Evolutionary conservation across 768 basidiomycete genomes (phyloP), one percentile per base, ranked within the genome.

Genomic region (Psilocybe azurescens): DNA sequence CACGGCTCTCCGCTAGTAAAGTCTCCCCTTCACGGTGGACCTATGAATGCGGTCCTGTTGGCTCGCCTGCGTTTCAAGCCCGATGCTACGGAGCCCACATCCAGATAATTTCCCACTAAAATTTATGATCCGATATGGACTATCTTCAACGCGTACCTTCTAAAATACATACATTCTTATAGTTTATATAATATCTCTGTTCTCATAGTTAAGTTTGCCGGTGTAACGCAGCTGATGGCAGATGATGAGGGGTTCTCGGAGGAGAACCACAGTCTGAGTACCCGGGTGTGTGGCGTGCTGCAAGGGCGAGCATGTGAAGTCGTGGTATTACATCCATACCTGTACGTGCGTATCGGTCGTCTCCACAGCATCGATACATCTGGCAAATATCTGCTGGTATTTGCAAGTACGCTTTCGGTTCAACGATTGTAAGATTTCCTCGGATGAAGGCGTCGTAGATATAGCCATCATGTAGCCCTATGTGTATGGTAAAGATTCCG

Each of bases 11-110:
- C 11, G 80, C 83, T 5, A 80, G 75, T 63, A 90, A 88, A 70
- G 81, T 89, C 8, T 90, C 89, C 89, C 1, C 69, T 66, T 10
- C 69, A 70, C 10, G 78, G 78, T 58, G 72, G 65, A 4, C 70
- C 71, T 4, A 86, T 82, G 85, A 82, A 89, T 61, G 81, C 87
- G 3, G 80, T 93, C 13, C 76, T 91, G 20, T 69, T 93, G 28
- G 85, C 89, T 10, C 78, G 86, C 10, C 72, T 93, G 54, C 78
- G 88, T 32, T 92, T 91, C 76, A 87, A 85, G 62, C 81, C 85
- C 1, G 90, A 91, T 63, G 75, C 75, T 30, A 61, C 75, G 3
- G 85, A 85, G 48, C 88, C 90, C 1, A 91, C 86, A 29, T 70
- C 69, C 13, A 64, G 66, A 65, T 72, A 57, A 56, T 39, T 16